Conservation (phyloP, 2,329 filamentous ascomycete genomes). For the Claviceps purpurea region DNA sequence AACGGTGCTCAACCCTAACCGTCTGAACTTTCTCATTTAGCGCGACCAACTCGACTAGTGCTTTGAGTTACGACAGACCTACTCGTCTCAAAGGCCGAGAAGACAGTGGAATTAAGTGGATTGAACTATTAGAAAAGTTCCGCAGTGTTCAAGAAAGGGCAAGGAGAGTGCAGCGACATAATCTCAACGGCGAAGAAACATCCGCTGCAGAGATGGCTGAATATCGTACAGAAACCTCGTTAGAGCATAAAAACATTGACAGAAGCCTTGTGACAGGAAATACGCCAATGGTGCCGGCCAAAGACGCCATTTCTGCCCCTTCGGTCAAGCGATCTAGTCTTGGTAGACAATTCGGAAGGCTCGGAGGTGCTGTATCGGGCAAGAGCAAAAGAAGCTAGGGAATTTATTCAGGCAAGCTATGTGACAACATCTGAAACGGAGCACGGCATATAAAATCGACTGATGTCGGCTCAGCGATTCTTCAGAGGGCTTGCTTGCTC, state of each 20-base stretch:
- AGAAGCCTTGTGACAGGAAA: slow-evolving; percentile 16
- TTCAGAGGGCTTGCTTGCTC: slow-evolving; percentile 44
- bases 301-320: slow-evolving; percentile 31
- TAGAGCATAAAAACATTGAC: slow-evolving; percentile 29
- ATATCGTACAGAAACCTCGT: slow-evolving; percentile 27
- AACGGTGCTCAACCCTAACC: background rate
- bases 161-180: slow-evolving; percentile 52
- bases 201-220: slow-evolving; percentile 30
- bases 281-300: slow-evolving; percentile 32
- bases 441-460: background rate
- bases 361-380: slow-evolving; percentile 58
- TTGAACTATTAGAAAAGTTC: slow-evolving; percentile 89
- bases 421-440: background rate
- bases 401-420: background rate
- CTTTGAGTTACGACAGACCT: slow-evolving; percentile 53
- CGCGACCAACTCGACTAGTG: slow-evolving; percentile 34
- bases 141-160: slow-evolving; percentile 79
- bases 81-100: slow-evolving; percentile 72
- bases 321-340: slow-evolving; percentile 48
- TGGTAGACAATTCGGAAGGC: slow-evolving; percentile 53
- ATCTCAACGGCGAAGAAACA: slow-evolving; percentile 36
- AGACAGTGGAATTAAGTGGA: slow-evolving; percentile 79
- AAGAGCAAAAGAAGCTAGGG: slow-evolving; percentile 38
- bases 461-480: slow-evolving; percentile 13
- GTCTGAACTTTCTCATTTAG: slow-evolving; percentile 10